These are phyloP conservation scores for Begonia fuchsioides DNA, from an alignment of 306 rosid genomes.

Conservation along the genomic window DNA sequence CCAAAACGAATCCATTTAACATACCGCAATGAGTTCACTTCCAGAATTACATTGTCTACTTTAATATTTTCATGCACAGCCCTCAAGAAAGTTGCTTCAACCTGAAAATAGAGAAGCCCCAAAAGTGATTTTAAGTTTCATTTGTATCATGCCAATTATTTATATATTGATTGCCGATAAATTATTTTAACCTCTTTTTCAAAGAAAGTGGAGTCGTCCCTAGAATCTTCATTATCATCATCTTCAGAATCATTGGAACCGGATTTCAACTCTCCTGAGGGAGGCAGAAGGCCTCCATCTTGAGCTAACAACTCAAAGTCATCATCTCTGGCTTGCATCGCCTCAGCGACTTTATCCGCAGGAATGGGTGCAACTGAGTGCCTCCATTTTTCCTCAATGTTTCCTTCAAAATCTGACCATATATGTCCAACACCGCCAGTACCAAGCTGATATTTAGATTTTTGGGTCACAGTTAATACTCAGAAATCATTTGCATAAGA, in stretches of 20 bases:
- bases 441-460: conserved; percentile 59
- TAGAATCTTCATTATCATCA: conserved; percentile 45
- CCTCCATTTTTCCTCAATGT: conserved; percentile 89
- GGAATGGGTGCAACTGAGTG: conserved; percentile 96
- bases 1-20: conserved; percentile 6
- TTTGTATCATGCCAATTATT: neutral
- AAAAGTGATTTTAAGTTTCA: conserved; percentile 1
- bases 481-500: too few relatives aligned
- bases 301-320: conserved; percentile 36
- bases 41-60: conserved; percentile 56
- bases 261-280: conserved; percentile 62
- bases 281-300: conserved; percentile 56
- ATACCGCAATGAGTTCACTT: conserved; percentile 80
- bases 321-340: conserved; percentile 38
- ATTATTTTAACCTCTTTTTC: conserved; percentile 56
- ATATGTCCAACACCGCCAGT: conserved; percentile 73
- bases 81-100: conserved; percentile 87
- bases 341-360: conserved; percentile 60
- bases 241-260: conserved; percentile 50
- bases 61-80: conserved; percentile 80
- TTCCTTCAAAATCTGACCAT: conserved; percentile 83
- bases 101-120: conserved; percentile 34
- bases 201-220: conserved; percentile 52
- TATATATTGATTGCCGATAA: conserved; percentile 6
- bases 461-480: too few relatives aligned